phyloP scores from a whole-genome alignment of 2,329 filamentous ascomycete species.

The Falciphora oryzae region DNA sequence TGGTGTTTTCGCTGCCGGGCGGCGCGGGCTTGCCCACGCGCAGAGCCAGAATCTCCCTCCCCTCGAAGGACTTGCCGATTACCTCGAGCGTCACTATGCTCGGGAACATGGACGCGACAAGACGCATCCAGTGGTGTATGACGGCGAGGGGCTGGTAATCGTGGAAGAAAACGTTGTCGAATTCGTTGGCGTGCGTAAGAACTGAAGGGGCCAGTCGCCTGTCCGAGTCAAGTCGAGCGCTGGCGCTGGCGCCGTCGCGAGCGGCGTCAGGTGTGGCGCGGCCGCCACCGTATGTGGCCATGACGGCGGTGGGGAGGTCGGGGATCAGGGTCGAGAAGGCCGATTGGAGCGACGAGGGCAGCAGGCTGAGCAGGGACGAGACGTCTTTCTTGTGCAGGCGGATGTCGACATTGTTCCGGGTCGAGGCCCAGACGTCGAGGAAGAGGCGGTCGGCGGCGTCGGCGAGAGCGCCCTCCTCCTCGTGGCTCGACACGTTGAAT shows the following conservation, averaged over 20 bases:
- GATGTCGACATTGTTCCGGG: constrained; percentile 77
- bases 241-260: constrained; percentile 14
- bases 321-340: constrained; percentile 72
- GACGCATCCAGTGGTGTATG: constrained; percentile 66
- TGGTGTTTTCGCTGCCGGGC: constrained; percentile 12
- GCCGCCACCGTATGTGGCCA: constrained; percentile 62
- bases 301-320: constrained; percentile 71
- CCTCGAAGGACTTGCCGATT: constrained; percentile 83
- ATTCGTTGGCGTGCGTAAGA: not conserved
- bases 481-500: constrained; percentile 67
- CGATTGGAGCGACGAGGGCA: constrained; percentile 67
- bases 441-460: constrained; percentile 69
- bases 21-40: constrained; percentile 53
- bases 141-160: constrained; percentile 87
- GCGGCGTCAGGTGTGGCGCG: constrained; percentile 17
- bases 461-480: constrained; percentile 66
- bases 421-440: constrained; percentile 87
- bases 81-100: constrained; percentile 57
- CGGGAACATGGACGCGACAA: constrained; percentile 86
- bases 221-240: not conserved
- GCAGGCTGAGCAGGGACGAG: constrained; percentile 68
- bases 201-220: constrained; percentile 1
- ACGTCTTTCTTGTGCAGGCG: constrained; percentile 71
- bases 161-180: constrained; percentile 80
- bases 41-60: constrained; percentile 77